Evolutionary conservation across 345 rosid species (phyloP).

Genomic region (Pistacia atlantica): DNA sequence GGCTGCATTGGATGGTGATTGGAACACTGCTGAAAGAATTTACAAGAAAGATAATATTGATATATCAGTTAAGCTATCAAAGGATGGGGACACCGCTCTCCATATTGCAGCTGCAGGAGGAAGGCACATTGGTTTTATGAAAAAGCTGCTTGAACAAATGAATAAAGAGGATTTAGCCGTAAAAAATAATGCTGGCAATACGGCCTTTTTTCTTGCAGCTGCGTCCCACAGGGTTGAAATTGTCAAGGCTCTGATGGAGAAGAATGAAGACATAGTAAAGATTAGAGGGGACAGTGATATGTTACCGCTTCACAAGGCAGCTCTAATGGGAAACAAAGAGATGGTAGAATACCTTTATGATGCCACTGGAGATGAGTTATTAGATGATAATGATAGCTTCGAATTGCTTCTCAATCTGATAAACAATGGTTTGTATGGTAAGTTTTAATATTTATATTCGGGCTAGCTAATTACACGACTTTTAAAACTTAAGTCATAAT

Average conservation of each 20-base stretch:
- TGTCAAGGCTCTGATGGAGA: background rate
- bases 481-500: too few relatives aligned
- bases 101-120: conserved; percentile 20
- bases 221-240: background rate
- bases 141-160: conserved; percentile 6
- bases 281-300: background rate
- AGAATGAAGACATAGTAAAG: background rate
- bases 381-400: background rate
- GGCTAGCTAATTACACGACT: too few relatives aligned
- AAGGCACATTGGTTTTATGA: conserved; percentile 7
- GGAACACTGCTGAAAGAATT: background rate
- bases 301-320: conserved; percentile 14
- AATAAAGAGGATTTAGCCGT: too few relatives aligned
- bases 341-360: conserved; percentile 23
- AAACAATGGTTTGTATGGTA: background rate
- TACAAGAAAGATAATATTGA: background rate
- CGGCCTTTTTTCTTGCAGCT: background rate
- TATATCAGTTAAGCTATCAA: background rate
- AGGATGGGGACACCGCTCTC: conserved; percentile 18
- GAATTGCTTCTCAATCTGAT: background rate
- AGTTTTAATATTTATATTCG: too few relatives aligned
- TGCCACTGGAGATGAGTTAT: background rate
- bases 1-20: conserved; percentile 22
- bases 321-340: conserved; percentile 11
- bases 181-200: too few relatives aligned